Conservation (phyloP, 208 protist species). For the Trichomonas gallinae region DNA sequence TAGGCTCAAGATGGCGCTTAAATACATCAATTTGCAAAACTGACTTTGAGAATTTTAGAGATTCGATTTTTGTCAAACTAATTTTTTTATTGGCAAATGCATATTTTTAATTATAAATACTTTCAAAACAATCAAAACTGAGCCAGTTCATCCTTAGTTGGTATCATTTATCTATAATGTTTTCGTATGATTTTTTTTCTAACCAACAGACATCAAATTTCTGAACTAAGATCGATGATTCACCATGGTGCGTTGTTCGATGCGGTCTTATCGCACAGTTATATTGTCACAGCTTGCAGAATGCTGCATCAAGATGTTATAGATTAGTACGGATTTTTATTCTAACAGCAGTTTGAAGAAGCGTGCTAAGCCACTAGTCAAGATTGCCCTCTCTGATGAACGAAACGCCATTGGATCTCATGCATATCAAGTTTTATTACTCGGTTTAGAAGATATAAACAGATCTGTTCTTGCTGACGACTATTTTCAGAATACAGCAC, state of each 20-base stretch:
- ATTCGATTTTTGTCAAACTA: too few relatives aligned
- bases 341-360: background rate
- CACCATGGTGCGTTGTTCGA: background rate
- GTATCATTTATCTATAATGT: background rate
- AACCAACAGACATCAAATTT: background rate
- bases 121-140: too few relatives aligned
- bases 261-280: background rate
- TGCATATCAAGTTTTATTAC: background rate
- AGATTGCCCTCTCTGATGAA: background rate
- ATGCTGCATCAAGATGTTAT: background rate
- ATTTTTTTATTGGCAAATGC: too few relatives aligned
- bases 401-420: background rate
- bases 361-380: background rate
- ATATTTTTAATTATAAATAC: too few relatives aligned
- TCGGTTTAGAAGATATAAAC: background rate
- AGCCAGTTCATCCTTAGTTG: too few relatives aligned
- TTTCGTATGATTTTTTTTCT: background rate
- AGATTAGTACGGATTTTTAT: background rate
- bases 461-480: background rate
- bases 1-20: too few relatives aligned
- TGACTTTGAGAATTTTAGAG: too few relatives aligned
- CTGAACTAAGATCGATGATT: background rate
- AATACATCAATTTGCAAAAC: too few relatives aligned
- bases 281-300: background rate
- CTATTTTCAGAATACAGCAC: background rate